A percentile compares a stretch with the other conserved stretches of the same genome.
Evolutionary conservation across 2,329 filamentous ascomycete species (phyloP).

Genomic region (Talaromyces sp.): DNA sequence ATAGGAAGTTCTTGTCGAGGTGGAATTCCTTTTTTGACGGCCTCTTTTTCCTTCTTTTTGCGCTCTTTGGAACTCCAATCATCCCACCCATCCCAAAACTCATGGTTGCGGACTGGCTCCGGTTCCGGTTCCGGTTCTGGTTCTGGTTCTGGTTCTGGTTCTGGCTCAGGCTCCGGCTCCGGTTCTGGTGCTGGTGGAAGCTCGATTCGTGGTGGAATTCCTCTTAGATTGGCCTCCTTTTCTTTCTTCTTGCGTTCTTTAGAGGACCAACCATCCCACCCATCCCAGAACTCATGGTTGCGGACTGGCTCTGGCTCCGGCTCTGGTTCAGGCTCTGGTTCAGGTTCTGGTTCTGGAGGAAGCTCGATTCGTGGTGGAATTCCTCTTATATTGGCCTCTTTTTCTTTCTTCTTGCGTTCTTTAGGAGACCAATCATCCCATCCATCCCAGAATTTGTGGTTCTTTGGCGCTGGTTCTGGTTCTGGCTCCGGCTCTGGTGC

Average conservation of each 20-base stretch:
- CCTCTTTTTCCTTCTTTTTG: slow-evolving; percentile 8
- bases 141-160: slow-evolving; percentile 7
- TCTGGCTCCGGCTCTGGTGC: slow-evolving; percentile 1
- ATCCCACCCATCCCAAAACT: slow-evolving; percentile 9
- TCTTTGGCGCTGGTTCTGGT: slow-evolving; percentile 1
- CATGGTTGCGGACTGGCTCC: slow-evolving; percentile 15
- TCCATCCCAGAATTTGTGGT: slow-evolving; percentile 8
- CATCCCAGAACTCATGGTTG: slow-evolving; percentile 9
- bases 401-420: slow-evolving; percentile 4
- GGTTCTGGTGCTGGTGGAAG: slow-evolving; percentile 12
- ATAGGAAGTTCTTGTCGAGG: slow-evolving; percentile 7
- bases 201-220: slow-evolving; percentile 10
- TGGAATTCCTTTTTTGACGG: slow-evolving; percentile 5
- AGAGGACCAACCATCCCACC: not conserved
- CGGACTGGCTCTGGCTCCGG: slow-evolving; percentile 24
- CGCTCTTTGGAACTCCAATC: slow-evolving; percentile 5
- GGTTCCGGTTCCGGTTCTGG: slow-evolving; percentile 26
- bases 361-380: slow-evolving; percentile 10
- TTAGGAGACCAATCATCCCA: not conserved
- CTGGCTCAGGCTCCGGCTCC: not conserved
- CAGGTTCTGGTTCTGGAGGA: slow-evolving; percentile 13
- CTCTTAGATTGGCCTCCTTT: slow-evolving; percentile 2
- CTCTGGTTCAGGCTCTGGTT: slow-evolving; percentile 17
- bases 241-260: slow-evolving; percentile 4
- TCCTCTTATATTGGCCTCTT: slow-evolving; percentile 3